These are phyloP conservation scores for Pleurotus salmoneostramineus DNA, from an alignment of 768 basidiomycete genomes.

Conservation along the genomic window DNA sequence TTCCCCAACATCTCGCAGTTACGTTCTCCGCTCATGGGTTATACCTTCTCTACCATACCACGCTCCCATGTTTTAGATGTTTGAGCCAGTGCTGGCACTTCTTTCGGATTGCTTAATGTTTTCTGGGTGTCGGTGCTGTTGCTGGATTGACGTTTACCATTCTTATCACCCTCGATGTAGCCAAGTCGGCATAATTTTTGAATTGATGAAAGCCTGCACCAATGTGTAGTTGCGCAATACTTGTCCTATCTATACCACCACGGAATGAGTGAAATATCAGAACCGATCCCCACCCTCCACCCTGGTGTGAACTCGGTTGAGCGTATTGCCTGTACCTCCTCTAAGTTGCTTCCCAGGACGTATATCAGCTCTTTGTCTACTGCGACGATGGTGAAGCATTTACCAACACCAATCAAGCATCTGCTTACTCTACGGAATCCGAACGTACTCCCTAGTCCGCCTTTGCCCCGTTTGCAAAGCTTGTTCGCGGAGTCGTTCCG, in stretches of 20 bases:
- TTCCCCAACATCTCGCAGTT: neutral
- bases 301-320: neutral
- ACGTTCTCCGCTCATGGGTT: slow-evolving; percentile 7
- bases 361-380: neutral
- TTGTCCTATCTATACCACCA: too few relatives aligned
- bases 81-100: slow-evolving; percentile 5
- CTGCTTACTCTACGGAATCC: slow-evolving; percentile 67
- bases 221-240: neutral
- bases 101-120: slow-evolving; percentile 7
- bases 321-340: neutral
- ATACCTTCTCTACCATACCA: neutral
- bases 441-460: slow-evolving; percentile 53
- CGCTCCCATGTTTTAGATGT: slow-evolving; percentile 2
- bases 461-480: slow-evolving; percentile 43
- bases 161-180: slow-evolving; percentile 2
- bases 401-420: slow-evolving; percentile 70
- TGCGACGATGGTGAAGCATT: slow-evolving; percentile 33
- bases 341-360: neutral
- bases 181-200: neutral
- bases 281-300: too few relatives aligned
- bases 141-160: slow-evolving; percentile 2
- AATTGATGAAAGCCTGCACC: neutral
- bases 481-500: slow-evolving; percentile 60
- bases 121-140: slow-evolving; percentile 7
- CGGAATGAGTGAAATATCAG: too few relatives aligned